phyloP scores from a whole-genome alignment of 768 basidiomycete species.

The Gelatoporia subvermispora region DNA sequence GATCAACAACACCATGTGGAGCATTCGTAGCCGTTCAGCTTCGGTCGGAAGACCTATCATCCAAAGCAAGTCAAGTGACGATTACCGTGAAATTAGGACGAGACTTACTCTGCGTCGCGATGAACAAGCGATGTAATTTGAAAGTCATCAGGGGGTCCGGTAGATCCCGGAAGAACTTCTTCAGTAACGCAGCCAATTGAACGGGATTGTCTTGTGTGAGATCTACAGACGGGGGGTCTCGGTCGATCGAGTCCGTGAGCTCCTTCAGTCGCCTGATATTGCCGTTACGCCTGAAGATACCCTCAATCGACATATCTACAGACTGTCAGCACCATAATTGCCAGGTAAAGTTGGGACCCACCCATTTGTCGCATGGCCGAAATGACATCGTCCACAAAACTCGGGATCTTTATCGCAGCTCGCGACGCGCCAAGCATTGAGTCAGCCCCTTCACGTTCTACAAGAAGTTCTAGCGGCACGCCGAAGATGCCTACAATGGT shows the following conservation, averaged over 20 bases:
- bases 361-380: constrained; percentile 99
- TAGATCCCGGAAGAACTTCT: constrained; percentile 94
- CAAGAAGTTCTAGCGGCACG: constrained; percentile 87
- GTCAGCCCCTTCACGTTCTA: constrained; percentile 94
- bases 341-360: constrained; percentile 33
- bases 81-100: background rate
- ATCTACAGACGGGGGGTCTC: constrained; percentile 90
- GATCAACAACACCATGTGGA: constrained; percentile 82
- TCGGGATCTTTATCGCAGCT: constrained; percentile 82
- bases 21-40: constrained; percentile 72
- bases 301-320: constrained; percentile 96
- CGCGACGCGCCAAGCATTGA: constrained; percentile 87
- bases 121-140: constrained; percentile 85
- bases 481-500: constrained; percentile 75
- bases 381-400: constrained; percentile 96
- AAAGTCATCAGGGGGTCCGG: constrained; percentile 96
- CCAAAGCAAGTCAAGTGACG: constrained; percentile 9
- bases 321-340: background rate
- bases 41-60: constrained; percentile 67
- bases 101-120: constrained; percentile 80
- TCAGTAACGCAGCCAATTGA: constrained; percentile 92
- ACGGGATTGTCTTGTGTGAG: constrained; percentile 93
- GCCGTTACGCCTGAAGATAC: constrained; percentile 97
- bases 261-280: constrained; percentile 93
- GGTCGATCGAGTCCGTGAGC: constrained; percentile 87